A percentile compares a stretch with the other conserved stretches of the same genome.
Evolutionary conservation across 2,329 filamentous ascomycete species (phyloP).

Genomic region (Aspergillus neoniger): DNA sequence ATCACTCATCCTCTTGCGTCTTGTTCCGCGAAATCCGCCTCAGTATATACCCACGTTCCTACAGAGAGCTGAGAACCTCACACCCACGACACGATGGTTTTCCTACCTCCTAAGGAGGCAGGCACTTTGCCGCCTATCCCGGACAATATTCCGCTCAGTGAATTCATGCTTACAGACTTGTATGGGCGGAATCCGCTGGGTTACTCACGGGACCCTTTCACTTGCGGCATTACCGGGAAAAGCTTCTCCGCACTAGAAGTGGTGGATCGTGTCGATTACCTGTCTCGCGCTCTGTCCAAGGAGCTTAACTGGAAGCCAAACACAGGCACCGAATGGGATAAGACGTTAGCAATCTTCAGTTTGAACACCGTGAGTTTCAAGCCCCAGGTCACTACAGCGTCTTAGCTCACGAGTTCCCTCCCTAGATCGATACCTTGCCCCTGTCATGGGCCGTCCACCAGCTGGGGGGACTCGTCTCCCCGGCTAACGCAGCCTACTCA

Average conservation of each 20-base stretch:
- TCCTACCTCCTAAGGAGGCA: conserved; percentile 43
- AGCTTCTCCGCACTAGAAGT: conserved; percentile 66
- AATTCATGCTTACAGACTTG: conserved; percentile 75
- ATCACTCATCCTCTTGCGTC: not conserved
- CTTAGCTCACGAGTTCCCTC: not conserved
- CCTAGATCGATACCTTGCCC: conserved; percentile 73
- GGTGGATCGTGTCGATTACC: conserved; percentile 63
- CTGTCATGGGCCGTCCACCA: conserved; percentile 73
- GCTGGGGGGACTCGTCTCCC: conserved; percentile 71
- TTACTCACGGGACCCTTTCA: conserved; percentile 70
- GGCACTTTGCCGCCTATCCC: conserved; percentile 59
- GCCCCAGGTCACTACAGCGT: not conserved
- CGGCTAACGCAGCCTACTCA: conserved; percentile 75
- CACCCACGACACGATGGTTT: conserved; percentile 46
- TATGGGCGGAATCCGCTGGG: conserved; percentile 67
- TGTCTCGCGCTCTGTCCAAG: conserved; percentile 69
- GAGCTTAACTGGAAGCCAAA: conserved; percentile 72
- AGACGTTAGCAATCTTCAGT: conserved; percentile 75
- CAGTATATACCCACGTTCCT: not conserved
- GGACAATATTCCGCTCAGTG: conserved; percentile 71
- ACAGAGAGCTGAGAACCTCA: not conserved
- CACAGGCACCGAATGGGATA: conserved; percentile 75
- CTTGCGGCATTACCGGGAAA: conserved; percentile 72
- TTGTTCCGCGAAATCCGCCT: not conserved
- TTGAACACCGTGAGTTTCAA: conserved; percentile 67